Evolutionary conservation across 2,329 filamentous ascomycete species (phyloP).

Genomic region (Colletotrichum echinochloae): DNA sequence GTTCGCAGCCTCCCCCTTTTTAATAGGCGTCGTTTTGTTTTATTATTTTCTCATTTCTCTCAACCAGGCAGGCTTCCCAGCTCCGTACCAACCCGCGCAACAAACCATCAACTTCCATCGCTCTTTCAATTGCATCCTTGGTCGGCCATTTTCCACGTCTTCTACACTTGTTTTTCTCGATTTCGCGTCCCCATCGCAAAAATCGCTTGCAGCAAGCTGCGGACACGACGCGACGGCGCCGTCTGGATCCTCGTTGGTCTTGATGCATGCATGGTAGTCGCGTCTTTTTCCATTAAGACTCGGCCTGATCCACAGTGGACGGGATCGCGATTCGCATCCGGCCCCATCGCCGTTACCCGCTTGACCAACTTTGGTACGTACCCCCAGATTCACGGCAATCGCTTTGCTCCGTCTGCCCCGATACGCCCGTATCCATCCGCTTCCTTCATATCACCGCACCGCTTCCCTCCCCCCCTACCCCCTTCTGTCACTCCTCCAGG

Average conservation of each 20-base stretch:
- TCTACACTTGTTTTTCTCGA: not conserved
- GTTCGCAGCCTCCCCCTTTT: conserved; percentile 10
- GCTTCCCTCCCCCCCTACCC: too few species aligned
- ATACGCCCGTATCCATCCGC: not conserved
- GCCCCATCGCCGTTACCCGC: conserved; percentile 37
- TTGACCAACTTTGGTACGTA: conserved; percentile 27
- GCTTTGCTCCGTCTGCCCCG: conserved; percentile 12
- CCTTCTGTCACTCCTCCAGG: not conserved
- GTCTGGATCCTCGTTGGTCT: conserved; percentile 11
- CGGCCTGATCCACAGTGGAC: conserved; percentile 40
- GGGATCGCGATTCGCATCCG: conserved; percentile 37
- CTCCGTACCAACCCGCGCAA: not conserved
- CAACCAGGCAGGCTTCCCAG: not conserved
- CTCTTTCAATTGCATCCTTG: not conserved
- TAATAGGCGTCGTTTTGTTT: conserved; percentile 2
- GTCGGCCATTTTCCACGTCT: not conserved
- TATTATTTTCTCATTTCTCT: not conserved
- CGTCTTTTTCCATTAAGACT: conserved; percentile 34
- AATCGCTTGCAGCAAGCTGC: conserved; percentile 1
- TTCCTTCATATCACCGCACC: conserved; percentile 4
- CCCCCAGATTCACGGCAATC: not conserved
- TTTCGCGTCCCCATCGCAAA: not conserved
- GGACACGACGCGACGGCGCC: conserved; percentile 8
- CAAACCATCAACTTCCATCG: conserved; percentile 1
- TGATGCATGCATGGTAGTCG: conserved; percentile 38